Conservation (phyloP, 257 asterid species). For the Catharanthus roseus region DNA sequence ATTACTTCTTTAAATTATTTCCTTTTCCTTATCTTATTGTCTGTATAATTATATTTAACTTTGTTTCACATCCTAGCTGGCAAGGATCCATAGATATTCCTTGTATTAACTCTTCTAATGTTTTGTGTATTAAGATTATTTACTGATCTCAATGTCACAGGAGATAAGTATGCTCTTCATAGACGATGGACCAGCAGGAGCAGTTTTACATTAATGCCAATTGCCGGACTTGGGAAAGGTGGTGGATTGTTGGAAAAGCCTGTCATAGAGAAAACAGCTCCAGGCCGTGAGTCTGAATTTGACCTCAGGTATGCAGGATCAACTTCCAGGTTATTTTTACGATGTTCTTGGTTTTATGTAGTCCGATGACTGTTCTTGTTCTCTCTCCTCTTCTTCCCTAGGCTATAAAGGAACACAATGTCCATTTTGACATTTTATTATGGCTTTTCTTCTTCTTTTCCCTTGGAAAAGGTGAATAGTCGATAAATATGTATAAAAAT, state of each 20-base stretch:
- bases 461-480: not conserved
- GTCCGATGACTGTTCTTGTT: not conserved
- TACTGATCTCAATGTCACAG: conserved; percentile 33
- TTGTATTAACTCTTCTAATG: conserved; percentile 6
- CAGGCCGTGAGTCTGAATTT: conserved; percentile 93
- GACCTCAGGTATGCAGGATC: conserved; percentile 67
- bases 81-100: not conserved
- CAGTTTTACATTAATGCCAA: conserved; percentile 42
- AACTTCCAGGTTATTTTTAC: conserved; percentile 13
- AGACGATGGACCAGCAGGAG: conserved; percentile 57
- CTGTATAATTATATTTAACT: not conserved
- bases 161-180: conserved; percentile 52
- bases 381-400: not conserved
- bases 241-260: conserved; percentile 90
- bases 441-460: not conserved
- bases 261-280: conserved; percentile 73
- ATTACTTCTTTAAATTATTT: not conserved
- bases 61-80: not conserved
- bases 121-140: conserved; percentile 14
- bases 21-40: not conserved
- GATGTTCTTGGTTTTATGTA: not conserved
- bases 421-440: not conserved
- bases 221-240: conserved; percentile 65
- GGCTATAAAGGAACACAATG: not conserved
- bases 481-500: not conserved